These are phyloP conservation scores for Magnolia officinalis DNA, from an alignment of 164 flowering plant species.

Conservation along the genomic window DNA sequence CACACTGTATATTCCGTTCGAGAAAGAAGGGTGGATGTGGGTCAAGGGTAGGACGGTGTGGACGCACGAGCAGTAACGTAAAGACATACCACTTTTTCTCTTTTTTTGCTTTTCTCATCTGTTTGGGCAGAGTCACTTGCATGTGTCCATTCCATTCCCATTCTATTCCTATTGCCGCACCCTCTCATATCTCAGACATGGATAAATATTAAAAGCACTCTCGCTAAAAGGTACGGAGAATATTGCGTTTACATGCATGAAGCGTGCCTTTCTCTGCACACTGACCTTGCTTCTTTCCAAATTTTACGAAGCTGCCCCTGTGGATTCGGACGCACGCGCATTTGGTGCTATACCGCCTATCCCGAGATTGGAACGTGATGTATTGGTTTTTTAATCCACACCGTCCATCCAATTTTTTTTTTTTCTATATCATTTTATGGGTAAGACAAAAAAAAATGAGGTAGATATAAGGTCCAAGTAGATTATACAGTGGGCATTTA, in stretches of 20 bases:
- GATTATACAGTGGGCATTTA: no score
- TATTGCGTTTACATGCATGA: neutral
- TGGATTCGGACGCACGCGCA: no score
- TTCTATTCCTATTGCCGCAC: neutral
- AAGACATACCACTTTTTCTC: constrained; percentile 44
- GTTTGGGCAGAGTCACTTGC: neutral
- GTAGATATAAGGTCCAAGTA: no score
- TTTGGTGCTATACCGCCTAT: no score
- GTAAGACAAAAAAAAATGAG: no score
- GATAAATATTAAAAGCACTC: neutral
- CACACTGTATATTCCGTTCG: constrained; percentile 76
- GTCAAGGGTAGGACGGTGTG: neutral
- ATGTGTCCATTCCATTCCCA: neutral
- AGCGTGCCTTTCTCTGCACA: neutral
- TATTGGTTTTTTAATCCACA: no score
- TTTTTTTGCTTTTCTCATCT: constrained; percentile 4
- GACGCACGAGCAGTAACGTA: constrained; percentile 47
- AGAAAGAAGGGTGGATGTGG: constrained; percentile 38
- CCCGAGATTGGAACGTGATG: no score
- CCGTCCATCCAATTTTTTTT: no score
- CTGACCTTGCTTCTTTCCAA: neutral
- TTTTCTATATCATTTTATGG: no score
- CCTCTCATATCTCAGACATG: neutral
- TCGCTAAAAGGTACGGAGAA: neutral
- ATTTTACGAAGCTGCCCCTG: no score